A percentile compares a stretch with the other conserved stretches of the same genome.
Evolutionary conservation across 2,329 filamentous ascomycete genomes (phyloP).

Genomic region (Venturia nashicola): DNA sequence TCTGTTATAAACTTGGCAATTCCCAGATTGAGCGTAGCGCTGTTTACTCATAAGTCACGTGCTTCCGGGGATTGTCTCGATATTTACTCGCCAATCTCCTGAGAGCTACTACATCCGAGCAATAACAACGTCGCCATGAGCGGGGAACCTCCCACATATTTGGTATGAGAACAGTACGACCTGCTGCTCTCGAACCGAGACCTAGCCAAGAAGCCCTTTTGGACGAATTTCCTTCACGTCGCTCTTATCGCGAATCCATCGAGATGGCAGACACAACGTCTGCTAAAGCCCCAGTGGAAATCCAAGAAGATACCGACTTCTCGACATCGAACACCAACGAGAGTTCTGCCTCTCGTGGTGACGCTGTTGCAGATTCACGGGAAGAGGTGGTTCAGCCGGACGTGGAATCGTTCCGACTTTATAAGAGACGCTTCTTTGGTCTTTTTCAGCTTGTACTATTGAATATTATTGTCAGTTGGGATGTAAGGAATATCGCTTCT

Average conservation of each 20-base stretch:
- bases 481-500: conserved; percentile 48
- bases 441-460: conserved; percentile 70
- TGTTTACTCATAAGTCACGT: background rate
- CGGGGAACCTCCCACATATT: background rate
- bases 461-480: conserved; percentile 91
- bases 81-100: background rate
- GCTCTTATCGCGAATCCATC: background rate
- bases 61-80: background rate
- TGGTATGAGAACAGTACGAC: background rate
- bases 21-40: background rate
- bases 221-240: background rate
- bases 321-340: background rate
- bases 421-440: conserved; percentile 84
- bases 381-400: background rate
- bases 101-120: background rate
- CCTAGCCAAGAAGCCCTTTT: background rate
- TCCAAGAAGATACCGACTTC: background rate
- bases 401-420: conserved; percentile 30
- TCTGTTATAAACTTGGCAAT: background rate
- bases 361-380: background rate
- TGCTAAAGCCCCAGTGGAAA: background rate
- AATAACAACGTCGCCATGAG: background rate
- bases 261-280: background rate
- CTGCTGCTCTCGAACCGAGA: background rate
- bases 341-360: background rate